Evolutionary conservation across 495 filamentous ascomycete genomes (phyloP).

Genomic region (Lichina pygmaea): DNA sequence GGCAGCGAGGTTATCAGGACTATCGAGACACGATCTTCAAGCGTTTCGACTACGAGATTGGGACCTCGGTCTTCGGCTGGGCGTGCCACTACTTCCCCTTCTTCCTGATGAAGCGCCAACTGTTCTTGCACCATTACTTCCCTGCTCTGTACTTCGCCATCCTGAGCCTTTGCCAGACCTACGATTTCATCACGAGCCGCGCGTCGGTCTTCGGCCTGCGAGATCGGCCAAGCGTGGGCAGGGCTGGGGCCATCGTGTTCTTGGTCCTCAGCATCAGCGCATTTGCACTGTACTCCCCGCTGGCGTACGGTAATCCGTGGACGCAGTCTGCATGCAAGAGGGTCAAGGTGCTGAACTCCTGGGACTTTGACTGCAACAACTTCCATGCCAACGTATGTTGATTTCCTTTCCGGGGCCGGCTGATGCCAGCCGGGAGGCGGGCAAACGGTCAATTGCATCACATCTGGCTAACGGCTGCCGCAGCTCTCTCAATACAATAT

Average conservation of each 20-base stretch:
- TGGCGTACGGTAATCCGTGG: constrained; percentile 87
- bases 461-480: not conserved
- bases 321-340: constrained; percentile 60
- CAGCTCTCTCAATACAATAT: constrained; percentile 12
- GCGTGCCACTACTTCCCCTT: constrained; percentile 94
- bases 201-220: constrained; percentile 37
- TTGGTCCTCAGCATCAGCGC: constrained; percentile 40
- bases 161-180: constrained; percentile 62
- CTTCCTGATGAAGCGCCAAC: constrained; percentile 88
- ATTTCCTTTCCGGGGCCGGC: constrained; percentile 8
- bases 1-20: constrained; percentile 79
- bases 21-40: constrained; percentile 62
- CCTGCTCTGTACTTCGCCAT: constrained; percentile 90
- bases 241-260: constrained; percentile 37
- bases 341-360: constrained; percentile 65
- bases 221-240: constrained; percentile 47
- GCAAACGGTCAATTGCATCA: not conserved
- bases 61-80: constrained; percentile 76
- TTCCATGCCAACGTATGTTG: constrained; percentile 72
- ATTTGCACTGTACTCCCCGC: constrained; percentile 65
- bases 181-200: constrained; percentile 56
- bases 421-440: constrained; percentile 10
- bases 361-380: constrained; percentile 94
- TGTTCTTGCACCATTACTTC: constrained; percentile 95
- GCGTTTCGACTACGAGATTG: constrained; percentile 92